Evolutionary conservation across 2,329 filamentous ascomycete genomes (phyloP), one percentile per base, ranked within the genome.

Genomic region (Fusarium sp.): DNA sequence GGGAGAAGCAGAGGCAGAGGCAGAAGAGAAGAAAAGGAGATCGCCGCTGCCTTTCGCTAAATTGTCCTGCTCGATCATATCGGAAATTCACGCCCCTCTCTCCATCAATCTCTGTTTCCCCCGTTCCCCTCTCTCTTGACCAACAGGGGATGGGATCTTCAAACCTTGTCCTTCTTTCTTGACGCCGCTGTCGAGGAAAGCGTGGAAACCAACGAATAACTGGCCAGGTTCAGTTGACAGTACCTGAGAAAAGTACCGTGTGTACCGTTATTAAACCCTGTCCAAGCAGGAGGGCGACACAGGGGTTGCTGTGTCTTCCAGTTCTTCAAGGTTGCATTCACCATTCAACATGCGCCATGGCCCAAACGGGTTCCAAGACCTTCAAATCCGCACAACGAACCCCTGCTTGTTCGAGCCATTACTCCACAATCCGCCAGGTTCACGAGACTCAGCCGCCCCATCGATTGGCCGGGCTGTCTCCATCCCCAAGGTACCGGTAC

Each of bases 401-500:
- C 72, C 73, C 73, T 75, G 71, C 67, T 72, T 68, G 67, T 60
- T 72, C 53, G 62, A 67, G 65, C 64, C 62, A 72, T 60, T 54
- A 60, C 66, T 65, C 72, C 71, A 71, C 67, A 74, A 68, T 68
- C 65, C 68, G 68, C 18, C 68, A 71, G 64, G 73, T 75, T 70
- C 70, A 72, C 60, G 62, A 67, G 69, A 73, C 72, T 61, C 68
- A 69, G 66, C 62, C 62, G 57, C 53, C 55, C 47, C 61, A 70
- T 75, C 73, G 72, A 74, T 75, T 75, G 72, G 73, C 34, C 63
- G 43, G 31, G 44, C 60, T 48, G 43, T 41, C 56, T 61, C 65
- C 60, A 67, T 73, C 68, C 47, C 54, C 56, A 53, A 75, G 66
- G 73, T 75, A 75, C 55, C 47, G 60, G 58, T 75, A 75, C 73